Percentiles rank a stretch among this genome's conserved stretches.
Conservation (phyloP, 2,329 filamentous ascomycete species). For the Scopulariopsis brevicaulis region DNA sequence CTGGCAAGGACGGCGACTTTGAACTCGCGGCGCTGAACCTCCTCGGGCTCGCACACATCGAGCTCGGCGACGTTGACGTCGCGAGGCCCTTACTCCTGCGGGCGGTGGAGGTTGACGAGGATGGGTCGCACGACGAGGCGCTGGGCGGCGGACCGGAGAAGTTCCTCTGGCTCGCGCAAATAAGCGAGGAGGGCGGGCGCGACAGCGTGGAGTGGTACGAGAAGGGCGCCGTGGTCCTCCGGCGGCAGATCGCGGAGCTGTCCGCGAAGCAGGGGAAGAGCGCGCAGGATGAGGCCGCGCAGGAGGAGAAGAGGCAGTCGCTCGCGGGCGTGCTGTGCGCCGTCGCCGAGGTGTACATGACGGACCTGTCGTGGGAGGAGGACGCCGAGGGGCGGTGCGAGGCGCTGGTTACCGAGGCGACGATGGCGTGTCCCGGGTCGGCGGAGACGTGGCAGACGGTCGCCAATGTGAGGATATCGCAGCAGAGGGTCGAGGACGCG, state of each 20-base stretch:
- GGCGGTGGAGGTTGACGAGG: slow-evolving; percentile 65
- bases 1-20: slow-evolving; percentile 32
- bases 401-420: slow-evolving; percentile 77
- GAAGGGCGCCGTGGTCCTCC: slow-evolving; percentile 60
- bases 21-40: slow-evolving; percentile 60
- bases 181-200: slow-evolving; percentile 59
- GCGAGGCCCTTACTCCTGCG: slow-evolving; percentile 62
- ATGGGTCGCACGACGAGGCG: slow-evolving; percentile 58
- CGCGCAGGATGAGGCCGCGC: slow-evolving; percentile 23
- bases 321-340: slow-evolving; percentile 87
- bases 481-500: slow-evolving; percentile 69
- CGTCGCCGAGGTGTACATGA: slow-evolving; percentile 97
- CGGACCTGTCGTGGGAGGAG: slow-evolving; percentile 84
- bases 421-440: slow-evolving; percentile 68
- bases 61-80: slow-evolving; percentile 68
- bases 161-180: slow-evolving; percentile 87
- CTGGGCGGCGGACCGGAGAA: slow-evolving; percentile 82
- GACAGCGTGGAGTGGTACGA: slow-evolving; percentile 59
- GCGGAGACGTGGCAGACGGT: slow-evolving; percentile 92
- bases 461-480: slow-evolving; percentile 87
- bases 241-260: slow-evolving; percentile 56
- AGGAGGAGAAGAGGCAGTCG: slow-evolving; percentile 65
- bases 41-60: slow-evolving; percentile 71
- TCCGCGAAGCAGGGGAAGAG: slow-evolving; percentile 26
- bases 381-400: slow-evolving; percentile 88